These are phyloP conservation scores for Macrophomina pseudophaseolina DNA, from an alignment of 2,329 filamentous ascomycete genomes.

Conservation along the genomic window DNA sequence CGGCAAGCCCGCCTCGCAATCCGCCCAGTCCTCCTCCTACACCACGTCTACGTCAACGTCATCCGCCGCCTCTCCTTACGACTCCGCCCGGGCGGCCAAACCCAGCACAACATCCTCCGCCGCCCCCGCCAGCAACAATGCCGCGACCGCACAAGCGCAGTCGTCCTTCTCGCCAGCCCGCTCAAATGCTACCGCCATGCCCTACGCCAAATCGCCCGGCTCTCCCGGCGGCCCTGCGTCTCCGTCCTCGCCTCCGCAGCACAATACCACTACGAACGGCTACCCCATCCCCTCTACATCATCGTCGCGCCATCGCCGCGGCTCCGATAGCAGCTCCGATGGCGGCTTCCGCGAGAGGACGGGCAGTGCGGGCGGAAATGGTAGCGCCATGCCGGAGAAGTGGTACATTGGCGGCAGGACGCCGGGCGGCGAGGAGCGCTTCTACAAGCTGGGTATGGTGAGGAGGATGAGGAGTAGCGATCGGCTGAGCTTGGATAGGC, in stretches of 20 bases:
- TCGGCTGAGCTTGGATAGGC: constrained; percentile 72
- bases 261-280: neutral
- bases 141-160: constrained; percentile 36
- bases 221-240: constrained; percentile 27
- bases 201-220: constrained; percentile 23
- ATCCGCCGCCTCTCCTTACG: constrained; percentile 38
- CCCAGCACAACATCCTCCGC: neutral
- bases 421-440: constrained; percentile 76
- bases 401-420: constrained; percentile 83
- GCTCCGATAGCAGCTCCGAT: constrained; percentile 76
- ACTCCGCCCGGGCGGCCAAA: constrained; percentile 33
- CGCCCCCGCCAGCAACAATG: neutral
- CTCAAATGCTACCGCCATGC: constrained; percentile 3
- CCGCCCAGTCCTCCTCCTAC: constrained; percentile 41
- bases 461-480: constrained; percentile 75
- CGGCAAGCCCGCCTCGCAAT: constrained; percentile 45
- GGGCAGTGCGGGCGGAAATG: constrained; percentile 52
- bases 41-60: constrained; percentile 42
- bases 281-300: constrained; percentile 18
- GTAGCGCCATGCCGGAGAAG: constrained; percentile 75
- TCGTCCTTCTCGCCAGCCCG: constrained; percentile 39
- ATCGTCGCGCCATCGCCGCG: constrained; percentile 55
- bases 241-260: constrained; percentile 32
- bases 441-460: constrained; percentile 80
- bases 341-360: constrained; percentile 73